These are phyloP conservation scores for Cladosporium velox DNA, from an alignment of 2,329 filamentous ascomycete genomes.

Conservation along the genomic window DNA sequence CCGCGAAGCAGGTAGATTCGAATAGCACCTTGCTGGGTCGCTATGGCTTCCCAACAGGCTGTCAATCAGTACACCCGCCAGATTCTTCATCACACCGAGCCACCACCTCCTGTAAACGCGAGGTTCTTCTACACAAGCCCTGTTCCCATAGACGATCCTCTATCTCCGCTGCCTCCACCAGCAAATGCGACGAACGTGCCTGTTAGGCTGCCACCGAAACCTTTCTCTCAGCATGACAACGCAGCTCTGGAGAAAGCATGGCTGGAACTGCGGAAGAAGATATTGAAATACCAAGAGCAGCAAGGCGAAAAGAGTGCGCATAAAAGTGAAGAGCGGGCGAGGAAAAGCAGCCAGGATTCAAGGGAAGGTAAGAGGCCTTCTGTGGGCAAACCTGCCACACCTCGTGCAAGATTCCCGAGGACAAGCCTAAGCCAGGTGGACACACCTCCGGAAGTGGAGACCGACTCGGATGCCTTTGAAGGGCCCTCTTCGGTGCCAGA, in stretches of 20 bases:
- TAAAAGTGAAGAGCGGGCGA: conserved; percentile 27
- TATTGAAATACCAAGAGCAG: conserved; percentile 39
- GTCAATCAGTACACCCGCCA: conserved; percentile 50
- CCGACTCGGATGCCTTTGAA: conserved; percentile 17
- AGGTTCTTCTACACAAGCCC: conserved; percentile 43
- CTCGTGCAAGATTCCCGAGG: conserved; percentile 14
- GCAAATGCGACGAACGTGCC: conserved; percentile 28
- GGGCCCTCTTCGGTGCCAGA: conserved; percentile 20
- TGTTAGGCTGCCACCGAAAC: conserved; percentile 36
- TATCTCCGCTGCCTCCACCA: conserved; percentile 41
- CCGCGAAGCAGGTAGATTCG: background rate
- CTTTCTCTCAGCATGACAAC: conserved; percentile 43
- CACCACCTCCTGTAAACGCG: conserved; percentile 38
- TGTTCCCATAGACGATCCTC: conserved; percentile 42
- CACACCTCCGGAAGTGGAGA: conserved; percentile 22
- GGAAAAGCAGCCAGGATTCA: conserved; percentile 23
- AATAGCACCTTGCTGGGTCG: conserved; percentile 5
- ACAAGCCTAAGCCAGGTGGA: conserved; percentile 33
- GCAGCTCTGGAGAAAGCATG: conserved; percentile 40
- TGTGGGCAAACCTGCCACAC: conserved; percentile 26
- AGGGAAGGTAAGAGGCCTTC: conserved; percentile 25
- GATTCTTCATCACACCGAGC: conserved; percentile 43
- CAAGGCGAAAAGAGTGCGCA: conserved; percentile 35
- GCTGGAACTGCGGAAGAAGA: conserved; percentile 38
- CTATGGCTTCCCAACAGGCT: conserved; percentile 20